These are phyloP conservation scores for Penicillium sp. DNA, from an alignment of 2,329 filamentous ascomycete genomes.

Conservation along the genomic window DNA sequence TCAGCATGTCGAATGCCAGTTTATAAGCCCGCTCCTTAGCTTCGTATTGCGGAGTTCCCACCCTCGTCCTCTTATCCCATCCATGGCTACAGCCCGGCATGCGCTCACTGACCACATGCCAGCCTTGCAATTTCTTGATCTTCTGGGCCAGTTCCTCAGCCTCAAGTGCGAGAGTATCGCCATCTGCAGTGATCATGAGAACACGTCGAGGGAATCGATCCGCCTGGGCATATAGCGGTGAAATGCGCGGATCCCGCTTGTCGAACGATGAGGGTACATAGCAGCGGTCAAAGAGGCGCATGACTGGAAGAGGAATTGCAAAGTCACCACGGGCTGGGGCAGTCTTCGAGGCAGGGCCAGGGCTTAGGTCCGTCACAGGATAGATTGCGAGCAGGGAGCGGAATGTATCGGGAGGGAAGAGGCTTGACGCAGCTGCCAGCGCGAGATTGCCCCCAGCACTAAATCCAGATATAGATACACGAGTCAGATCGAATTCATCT, in stretches of 20 bases:
- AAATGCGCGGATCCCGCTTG: constrained; percentile 34
- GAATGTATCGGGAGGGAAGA: constrained; percentile 35
- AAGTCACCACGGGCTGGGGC: constrained; percentile 24
- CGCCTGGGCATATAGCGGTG: constrained; percentile 29
- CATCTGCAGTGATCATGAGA: constrained; percentile 33
- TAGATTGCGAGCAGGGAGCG: constrained; percentile 37
- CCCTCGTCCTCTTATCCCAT: constrained; percentile 39
- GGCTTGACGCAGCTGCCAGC: constrained; percentile 32
- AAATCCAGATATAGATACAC: constrained; percentile 43
- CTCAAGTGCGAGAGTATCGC: constrained; percentile 33
- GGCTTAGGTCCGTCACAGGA: constrained; percentile 29
- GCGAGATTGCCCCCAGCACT: constrained; percentile 47
- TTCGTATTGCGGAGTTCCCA: constrained; percentile 29
- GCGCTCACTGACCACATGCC: constrained; percentile 33
- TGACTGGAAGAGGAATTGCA: constrained; percentile 24
- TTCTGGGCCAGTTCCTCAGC: constrained; percentile 32
- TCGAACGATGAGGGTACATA: constrained; percentile 30
- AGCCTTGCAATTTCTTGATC: constrained; percentile 20
- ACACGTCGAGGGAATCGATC: constrained; percentile 32
- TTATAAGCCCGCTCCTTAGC: constrained; percentile 39
- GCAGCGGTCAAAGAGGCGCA: constrained; percentile 32
- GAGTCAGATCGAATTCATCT: constrained; percentile 34
- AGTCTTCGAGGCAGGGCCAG: constrained; percentile 19
- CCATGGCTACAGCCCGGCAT: constrained; percentile 40
- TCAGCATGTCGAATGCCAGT: constrained; percentile 35